A percentile compares a stretch with the other conserved stretches of the same genome.
phyloP scores from a whole-genome alignment of 352 stramenopile genomes.

The Albugo laibachii region DNA sequence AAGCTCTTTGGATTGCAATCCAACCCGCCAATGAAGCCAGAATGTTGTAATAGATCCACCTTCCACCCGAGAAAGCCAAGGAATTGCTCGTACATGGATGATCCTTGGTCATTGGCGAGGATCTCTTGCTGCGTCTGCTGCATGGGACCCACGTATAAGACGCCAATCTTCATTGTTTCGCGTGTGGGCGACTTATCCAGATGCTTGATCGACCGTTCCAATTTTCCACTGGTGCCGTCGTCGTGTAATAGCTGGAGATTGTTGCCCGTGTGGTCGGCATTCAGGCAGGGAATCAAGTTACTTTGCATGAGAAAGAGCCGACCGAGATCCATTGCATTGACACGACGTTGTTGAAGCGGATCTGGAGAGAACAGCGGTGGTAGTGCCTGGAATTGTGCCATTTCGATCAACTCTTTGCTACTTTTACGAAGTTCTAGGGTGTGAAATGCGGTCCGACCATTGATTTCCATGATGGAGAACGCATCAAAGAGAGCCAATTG shows the following conservation, averaged over 20 bases:
- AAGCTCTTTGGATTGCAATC: slow-evolving; percentile 67
- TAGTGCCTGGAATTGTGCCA: neutral
- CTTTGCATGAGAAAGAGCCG: slow-evolving; percentile 63
- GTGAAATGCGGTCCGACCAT: slow-evolving; percentile 46
- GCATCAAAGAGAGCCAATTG: slow-evolving; percentile 65
- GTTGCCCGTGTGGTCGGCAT: slow-evolving; percentile 15
- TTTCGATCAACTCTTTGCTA: neutral
- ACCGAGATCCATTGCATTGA: neutral
- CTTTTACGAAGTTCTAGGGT: slow-evolving; percentile 5
- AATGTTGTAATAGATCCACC: slow-evolving; percentile 38
- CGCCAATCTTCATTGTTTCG: slow-evolving; percentile 81
- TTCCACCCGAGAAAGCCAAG: slow-evolving; percentile 61
- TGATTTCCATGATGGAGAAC: slow-evolving; percentile 78
- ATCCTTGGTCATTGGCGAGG: slow-evolving; percentile 52
- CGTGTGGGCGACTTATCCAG: slow-evolving; percentile 68
- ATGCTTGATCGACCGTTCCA: slow-evolving; percentile 63
- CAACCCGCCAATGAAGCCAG: slow-evolving; percentile 52
- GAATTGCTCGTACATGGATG: slow-evolving; percentile 34
- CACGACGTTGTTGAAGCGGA: neutral
- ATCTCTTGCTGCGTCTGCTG: slow-evolving; percentile 68
- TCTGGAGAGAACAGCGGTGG: neutral
- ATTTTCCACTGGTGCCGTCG: slow-evolving; percentile 17
- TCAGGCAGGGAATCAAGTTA: slow-evolving; percentile 22
- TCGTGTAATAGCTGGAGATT: slow-evolving; percentile 48
- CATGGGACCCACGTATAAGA: slow-evolving; percentile 64